phyloP scores from a whole-genome alignment of 2,329 filamentous ascomycete species.

The Calonectria pseudoturangicola region DNA sequence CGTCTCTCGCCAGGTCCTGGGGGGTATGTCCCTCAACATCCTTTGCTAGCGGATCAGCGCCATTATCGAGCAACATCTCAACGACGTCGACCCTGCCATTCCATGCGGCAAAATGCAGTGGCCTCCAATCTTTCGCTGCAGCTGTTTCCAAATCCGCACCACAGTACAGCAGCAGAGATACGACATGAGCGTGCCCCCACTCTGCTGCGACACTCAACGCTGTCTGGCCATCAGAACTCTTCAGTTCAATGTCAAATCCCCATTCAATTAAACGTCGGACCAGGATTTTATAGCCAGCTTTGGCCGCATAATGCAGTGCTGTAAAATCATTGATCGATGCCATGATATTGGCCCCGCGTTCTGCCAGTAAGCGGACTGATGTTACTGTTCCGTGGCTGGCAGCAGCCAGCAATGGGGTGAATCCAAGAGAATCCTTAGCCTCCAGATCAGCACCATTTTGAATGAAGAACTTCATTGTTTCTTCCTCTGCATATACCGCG shows the following conservation, averaged over 20 bases:
- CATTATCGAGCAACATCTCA: constrained; percentile 25
- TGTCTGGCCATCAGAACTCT: not conserved
- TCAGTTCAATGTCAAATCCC: constrained; percentile 8
- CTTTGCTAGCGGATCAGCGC: constrained; percentile 13
- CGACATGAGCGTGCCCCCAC: not conserved
- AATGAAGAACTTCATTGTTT: constrained; percentile 10
- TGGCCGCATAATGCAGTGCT: not conserved
- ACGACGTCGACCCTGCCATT: not conserved
- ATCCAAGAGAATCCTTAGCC: not conserved
- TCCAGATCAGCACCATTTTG: constrained; percentile 27
- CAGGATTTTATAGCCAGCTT: not conserved
- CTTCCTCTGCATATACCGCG: not conserved
- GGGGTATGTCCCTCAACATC: not conserved
- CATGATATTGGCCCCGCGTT: constrained; percentile 16
- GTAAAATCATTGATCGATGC: constrained; percentile 10
- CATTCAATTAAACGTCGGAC: not conserved
- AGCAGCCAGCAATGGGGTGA: constrained; percentile 26
- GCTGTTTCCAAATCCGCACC: constrained; percentile 19
- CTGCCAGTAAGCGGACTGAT: constrained; percentile 19
- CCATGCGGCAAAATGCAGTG: constrained; percentile 4
- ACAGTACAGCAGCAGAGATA: constrained; percentile 3
- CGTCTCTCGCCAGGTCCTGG: not conserved
- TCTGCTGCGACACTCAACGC: constrained; percentile 12
- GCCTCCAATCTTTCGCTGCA: not conserved
- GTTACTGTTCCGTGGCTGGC: constrained; percentile 5